Evolutionary conservation across 2,329 filamentous ascomycete genomes (phyloP).

Genomic region (Pseudocercospora cruenta): DNA sequence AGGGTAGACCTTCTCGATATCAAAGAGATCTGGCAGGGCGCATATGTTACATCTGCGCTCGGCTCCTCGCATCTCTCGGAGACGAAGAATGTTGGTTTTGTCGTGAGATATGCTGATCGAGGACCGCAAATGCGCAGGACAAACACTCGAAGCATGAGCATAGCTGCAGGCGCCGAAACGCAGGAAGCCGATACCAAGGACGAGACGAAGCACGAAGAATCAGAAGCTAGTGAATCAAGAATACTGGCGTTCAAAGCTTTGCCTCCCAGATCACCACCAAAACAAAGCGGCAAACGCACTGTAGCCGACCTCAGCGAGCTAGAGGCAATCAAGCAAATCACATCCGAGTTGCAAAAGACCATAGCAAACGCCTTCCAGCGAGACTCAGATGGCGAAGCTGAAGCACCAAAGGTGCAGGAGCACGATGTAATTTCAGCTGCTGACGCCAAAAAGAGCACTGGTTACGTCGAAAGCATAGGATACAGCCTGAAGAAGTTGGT

Average conservation of each 20-base stretch:
- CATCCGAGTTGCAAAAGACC: constrained; percentile 74
- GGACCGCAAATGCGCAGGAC: constrained; percentile 73
- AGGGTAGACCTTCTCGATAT: constrained; percentile 77
- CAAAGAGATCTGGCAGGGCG: constrained; percentile 72
- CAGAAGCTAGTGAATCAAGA: constrained; percentile 29
- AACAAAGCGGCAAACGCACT: constrained; percentile 30
- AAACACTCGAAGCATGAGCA: constrained; percentile 78
- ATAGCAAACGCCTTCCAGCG: constrained; percentile 51
- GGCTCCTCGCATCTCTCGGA: constrained; percentile 77
- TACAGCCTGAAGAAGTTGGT: constrained; percentile 93
- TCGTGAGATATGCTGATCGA: constrained; percentile 71
- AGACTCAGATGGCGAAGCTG: constrained; percentile 33
- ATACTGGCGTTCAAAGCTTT: constrained; percentile 62
- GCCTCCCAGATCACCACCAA: constrained; percentile 50
- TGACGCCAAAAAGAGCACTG: constrained; percentile 85
- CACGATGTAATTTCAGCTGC: constrained; percentile 78
- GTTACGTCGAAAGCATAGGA: constrained; percentile 81
- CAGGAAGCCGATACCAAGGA: constrained; percentile 32
- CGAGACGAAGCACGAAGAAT: constrained; percentile 24
- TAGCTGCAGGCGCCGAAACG: constrained; percentile 53
- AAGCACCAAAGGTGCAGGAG: constrained; percentile 51
- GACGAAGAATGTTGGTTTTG: constrained; percentile 78
- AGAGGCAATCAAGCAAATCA: constrained; percentile 67
- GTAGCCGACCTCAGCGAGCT: constrained; percentile 48
- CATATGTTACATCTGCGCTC: constrained; percentile 88